These are phyloP conservation scores for Paramecium primaurelia DNA, from an alignment of 73 alveolate genomes.

Conservation along the genomic window DNA sequence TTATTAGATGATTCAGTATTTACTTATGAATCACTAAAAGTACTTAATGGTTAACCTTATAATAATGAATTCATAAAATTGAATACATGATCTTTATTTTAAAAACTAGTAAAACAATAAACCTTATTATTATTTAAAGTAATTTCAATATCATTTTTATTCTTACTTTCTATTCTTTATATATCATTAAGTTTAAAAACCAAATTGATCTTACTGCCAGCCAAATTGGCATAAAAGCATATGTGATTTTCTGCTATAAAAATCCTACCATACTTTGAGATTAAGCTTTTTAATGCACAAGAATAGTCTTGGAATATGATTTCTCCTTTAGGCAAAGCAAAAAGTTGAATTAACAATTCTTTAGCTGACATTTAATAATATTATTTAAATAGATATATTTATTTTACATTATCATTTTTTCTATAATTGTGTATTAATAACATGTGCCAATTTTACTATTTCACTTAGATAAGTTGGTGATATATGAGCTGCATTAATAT, in stretches of 20 bases:
- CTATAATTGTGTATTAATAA: background rate
- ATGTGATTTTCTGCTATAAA: constrained; percentile 13
- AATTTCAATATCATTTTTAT: constrained; percentile 23
- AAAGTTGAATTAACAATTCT: background rate
- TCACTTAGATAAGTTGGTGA: constrained; percentile 35
- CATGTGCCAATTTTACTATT: constrained; percentile 28
- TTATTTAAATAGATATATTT: background rate
- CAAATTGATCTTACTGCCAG: background rate
- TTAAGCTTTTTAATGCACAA: constrained; percentile 8
- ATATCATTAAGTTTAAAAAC: background rate
- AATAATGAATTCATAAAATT: background rate
- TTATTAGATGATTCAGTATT: background rate
- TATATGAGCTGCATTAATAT: background rate
- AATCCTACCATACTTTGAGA: constrained; percentile 29
- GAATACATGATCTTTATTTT: background rate
- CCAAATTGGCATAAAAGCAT: constrained; percentile 39
- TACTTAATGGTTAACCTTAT: background rate
- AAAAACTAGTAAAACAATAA: background rate
- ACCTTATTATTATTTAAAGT: background rate
- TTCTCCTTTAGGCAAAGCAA: constrained; percentile 37
- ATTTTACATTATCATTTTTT: background rate
- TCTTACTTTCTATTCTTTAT: background rate
- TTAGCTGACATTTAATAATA: constrained; percentile 52
- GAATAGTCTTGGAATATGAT: constrained; percentile 23
- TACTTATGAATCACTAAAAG: too few species aligned